Evolutionary conservation across 2,329 filamentous ascomycete genomes (phyloP), one percentile per base, ranked within the genome.

Genomic region (Tolypocladium tropicale): DNA sequence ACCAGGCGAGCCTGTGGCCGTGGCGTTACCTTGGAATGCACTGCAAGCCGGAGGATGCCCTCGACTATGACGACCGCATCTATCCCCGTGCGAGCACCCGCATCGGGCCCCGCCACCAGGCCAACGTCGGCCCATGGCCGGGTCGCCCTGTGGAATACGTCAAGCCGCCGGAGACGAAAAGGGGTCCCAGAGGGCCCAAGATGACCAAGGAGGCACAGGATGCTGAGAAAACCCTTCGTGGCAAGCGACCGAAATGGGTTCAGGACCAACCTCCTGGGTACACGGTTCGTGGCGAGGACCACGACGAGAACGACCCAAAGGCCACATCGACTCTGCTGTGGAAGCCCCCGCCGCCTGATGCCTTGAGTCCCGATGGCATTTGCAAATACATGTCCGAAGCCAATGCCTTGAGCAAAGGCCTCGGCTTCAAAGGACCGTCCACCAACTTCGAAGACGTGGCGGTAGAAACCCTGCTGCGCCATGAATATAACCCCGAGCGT

Each of bases 11-110:
- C 65, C 82, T 96, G 66, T 99, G 94, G 94, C 92, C 91, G 2
- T 97, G 94, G 76, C 84, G 94, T 58, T 99, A 99, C 70, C 76
- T 99, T 7, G 94, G 94, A 39, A 91, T 96, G 62, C 94, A 99
- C 72, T 96, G 92, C 72, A 89, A 91, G 62, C 88, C 94, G 1
- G 92, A 97, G 70, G 94, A 99, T 74, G 94, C 90, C 0, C 77
- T 99, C 33, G 94, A 99, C 69, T 95, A 96, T 68, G 94, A 99
- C 66, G 94, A 99, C 70, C 86, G 94, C 61, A 97, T 99, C 61
- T 97, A 97, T 67, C 94, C 94, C 10, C 87, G 94, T 61, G 93
- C 94, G 18, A 95, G 92, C 68, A 97, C 94, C 55, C 87, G 94
- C 39, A 78, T 97, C 39, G 94, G 94, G 9, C 90, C 91, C 11